phyloP scores from a whole-genome alignment of 768 basidiomycete genomes.

The Leccinellum albellum region DNA sequence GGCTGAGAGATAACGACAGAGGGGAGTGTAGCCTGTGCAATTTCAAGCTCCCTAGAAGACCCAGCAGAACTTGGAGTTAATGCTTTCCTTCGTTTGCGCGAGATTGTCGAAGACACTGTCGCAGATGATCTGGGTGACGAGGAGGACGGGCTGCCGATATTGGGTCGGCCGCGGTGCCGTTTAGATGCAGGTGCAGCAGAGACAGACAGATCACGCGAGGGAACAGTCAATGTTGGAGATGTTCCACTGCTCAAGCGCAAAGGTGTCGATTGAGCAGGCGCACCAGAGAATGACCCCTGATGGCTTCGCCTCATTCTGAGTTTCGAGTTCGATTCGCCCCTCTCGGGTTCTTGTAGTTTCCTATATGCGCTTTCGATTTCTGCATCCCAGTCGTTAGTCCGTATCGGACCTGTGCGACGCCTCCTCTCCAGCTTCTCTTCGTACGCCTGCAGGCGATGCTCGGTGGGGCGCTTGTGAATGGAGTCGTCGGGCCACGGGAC shows the following conservation, averaged over 20 bases:
- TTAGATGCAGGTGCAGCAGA: conserved; percentile 10
- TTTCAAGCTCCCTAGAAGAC: conserved; percentile 6
- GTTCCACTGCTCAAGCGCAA: conserved; percentile 2
- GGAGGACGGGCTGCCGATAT: conserved; percentile 6
- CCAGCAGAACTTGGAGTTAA: conserved; percentile 13
- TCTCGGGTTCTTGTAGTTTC: conserved; percentile 25
- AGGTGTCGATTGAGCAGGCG: conserved; percentile 3
- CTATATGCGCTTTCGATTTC: conserved; percentile 21
- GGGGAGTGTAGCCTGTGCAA: conserved; percentile 4
- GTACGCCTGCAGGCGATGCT: conserved; percentile 42
- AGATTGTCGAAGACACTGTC: neutral
- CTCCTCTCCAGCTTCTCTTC: conserved; percentile 38
- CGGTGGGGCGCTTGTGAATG: conserved; percentile 41
- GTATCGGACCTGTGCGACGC: conserved; percentile 1
- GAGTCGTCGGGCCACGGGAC: conserved; percentile 39
- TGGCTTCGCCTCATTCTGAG: conserved; percentile 21
- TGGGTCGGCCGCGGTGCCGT: conserved; percentile 4
- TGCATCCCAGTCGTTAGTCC: conserved; percentile 24
- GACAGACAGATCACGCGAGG: conserved; percentile 12
- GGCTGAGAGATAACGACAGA: conserved; percentile 18
- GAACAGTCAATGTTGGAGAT: conserved; percentile 11
- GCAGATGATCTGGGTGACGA: conserved; percentile 9
- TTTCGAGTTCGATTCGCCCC: conserved; percentile 19
- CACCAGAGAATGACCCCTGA: conserved; percentile 3
- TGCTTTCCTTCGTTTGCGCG: conserved; percentile 2